A percentile compares a stretch with the other conserved stretches of the same genome.
Conservation (phyloP, 2,329 filamentous ascomycete genomes). For the Ophiostoma novo-ulmi region DNA sequence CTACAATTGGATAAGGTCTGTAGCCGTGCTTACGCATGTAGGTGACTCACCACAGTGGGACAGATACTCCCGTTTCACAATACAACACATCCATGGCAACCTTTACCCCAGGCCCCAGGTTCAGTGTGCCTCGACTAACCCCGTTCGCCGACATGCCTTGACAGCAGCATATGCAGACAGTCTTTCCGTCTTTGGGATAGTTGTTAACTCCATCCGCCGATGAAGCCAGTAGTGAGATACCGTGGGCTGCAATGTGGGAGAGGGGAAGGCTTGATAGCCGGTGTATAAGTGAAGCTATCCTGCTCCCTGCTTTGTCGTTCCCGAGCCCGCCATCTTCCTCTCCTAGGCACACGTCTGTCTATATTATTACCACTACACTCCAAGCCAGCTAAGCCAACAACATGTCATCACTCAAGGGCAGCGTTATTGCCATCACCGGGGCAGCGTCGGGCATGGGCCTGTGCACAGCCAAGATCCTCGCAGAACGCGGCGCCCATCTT, state of each 20-base stretch:
- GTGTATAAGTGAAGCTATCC: not conserved
- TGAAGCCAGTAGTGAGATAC: not conserved
- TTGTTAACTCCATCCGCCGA: not conserved
- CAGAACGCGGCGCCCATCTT: constrained; percentile 39
- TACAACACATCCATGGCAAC: not conserved
- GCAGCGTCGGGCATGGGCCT: constrained; percentile 44
- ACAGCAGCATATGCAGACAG: not conserved
- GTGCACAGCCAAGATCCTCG: constrained; percentile 41
- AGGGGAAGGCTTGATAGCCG: not conserved
- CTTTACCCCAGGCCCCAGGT: not conserved
- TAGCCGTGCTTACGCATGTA: not conserved
- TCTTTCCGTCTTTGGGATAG: not conserved
- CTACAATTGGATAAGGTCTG: not conserved
- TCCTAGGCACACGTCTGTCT: not conserved
- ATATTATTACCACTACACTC: not conserved
- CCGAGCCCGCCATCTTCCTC: not conserved
- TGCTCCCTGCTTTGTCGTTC: not conserved
- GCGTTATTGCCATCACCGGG: constrained; percentile 24
- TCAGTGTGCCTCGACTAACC: not conserved
- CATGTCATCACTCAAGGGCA: constrained; percentile 17
- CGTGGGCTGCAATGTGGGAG: not conserved
- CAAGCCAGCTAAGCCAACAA: not conserved
- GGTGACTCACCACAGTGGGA: not conserved
- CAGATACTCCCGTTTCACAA: not conserved
- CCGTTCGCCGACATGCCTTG: not conserved